Evolutionary conservation across 768 basidiomycete genomes (phyloP), one percentile per base, ranked within the genome.

Genomic region (Mycena rebaudengoi): DNA sequence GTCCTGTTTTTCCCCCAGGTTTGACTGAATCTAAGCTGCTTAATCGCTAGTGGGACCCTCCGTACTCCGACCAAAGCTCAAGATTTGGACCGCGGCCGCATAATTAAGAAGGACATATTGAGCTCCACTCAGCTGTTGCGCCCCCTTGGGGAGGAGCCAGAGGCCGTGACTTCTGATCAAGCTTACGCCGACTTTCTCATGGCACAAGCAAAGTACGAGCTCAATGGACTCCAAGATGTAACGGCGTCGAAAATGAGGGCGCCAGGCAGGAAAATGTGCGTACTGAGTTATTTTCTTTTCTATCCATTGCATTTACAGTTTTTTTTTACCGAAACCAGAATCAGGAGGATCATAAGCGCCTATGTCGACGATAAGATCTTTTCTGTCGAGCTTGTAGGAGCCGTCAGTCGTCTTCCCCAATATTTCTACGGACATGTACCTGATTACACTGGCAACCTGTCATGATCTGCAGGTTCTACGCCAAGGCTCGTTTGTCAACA

Each of bases 361-460:
- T 89, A 90, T 68, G 70, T 64, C 5, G 77, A 85, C 25, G 85
- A 84, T 26, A 80, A 82, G 53, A 77, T 80, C 0, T 89, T 85
- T 66, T 89, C 87, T 0, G 73, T 87, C 23, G 82, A 89, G 32
- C 80, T 90, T 1, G 80, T 83, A 7, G 86, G 86, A 2, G 88
- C 88, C 2, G 88, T 88, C 57, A 51, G 79, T 66, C 45, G n/a
- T 11, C 20, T 18, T 8, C 23, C 54, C 12, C 16, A 13, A 16
- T n/a, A n/a, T n/a, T n/a, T 18, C 12, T 6, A 30, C 25, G 10
- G 26, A 35, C n/a, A n/a, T n/a, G n/a, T n/a, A n/a, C n/a, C n/a
- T n/a, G n/a, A n/a, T n/a, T n/a, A n/a, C n/a, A n/a, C n/a, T n/a
- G n/a, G n/a, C n/a, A 2, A n/a, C 52, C 28, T 3, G 41, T 18